Base-by-base conservation (phyloP, 805 yeast genomes). In the Spathaspora hagerdaliae region DNA sequence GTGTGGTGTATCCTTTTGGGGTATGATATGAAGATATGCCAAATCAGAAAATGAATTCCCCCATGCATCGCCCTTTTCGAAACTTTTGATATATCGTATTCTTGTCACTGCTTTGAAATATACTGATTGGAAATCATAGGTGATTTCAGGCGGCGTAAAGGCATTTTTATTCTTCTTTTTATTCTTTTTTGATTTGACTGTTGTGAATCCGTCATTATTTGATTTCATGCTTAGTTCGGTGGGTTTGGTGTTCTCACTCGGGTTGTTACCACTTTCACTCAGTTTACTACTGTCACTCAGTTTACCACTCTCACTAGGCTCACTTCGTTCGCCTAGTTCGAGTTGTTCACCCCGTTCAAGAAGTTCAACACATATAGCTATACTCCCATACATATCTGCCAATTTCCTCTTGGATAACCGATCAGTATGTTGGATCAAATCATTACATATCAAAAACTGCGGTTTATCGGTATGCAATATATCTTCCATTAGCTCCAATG, bases 1-100 rank as follows among this genome's bases (percentile, higher is more conserved):
- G n/a, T n/a, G n/a, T n/a, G n/a, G n/a, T n/a, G n/a, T n/a, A n/a
- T n/a, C n/a, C n/a, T n/a, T n/a, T n/a, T n/a, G 24, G 24, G 19
- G 34, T 6, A 19, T 33, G 6, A 57, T 36, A 15, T 31, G n/a
- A 49, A 78, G 83, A 11, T 71, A 63, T 5, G 82, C 68, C 13
- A 79, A 54, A 52, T 79, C 83, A 1, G 81, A 71, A 52, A 79
- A 79, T 14, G 83, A 64, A 46, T 76, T 77, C 2, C 69, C 61
- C 82, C 82, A 79, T 1, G 61, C 64, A 1, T 71, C 75, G 12
- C 57, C 60, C 27, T 47, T 50, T 5, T 31, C 19, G 15, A 32
- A 33, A 11, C 36, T 54, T 7, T 59, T 49, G 19, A 43, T 52
- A 42, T 54, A 61, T 29, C 59, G 54, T 0, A 15, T 44, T 7